Evolutionary conservation across 2,329 filamentous ascomycete species (phyloP).

Genomic region (Sordariomycetes sp.): DNA sequence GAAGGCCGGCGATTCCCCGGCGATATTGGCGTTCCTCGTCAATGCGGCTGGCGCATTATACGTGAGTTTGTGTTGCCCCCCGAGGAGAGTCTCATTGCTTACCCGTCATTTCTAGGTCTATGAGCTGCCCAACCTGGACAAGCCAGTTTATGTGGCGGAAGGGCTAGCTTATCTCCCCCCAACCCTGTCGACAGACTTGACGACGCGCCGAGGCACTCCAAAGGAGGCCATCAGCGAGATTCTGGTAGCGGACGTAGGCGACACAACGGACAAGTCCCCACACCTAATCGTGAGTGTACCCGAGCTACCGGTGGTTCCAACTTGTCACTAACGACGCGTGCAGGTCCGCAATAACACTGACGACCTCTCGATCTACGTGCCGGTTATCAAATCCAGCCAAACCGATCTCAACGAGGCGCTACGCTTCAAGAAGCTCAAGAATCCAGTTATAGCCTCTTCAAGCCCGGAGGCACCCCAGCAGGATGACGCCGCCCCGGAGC

Average conservation of each 20-base stretch:
- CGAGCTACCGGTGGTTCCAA: background rate
- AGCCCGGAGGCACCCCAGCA: background rate
- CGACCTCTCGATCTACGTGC: conserved; percentile 81
- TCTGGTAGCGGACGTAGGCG: conserved; percentile 75
- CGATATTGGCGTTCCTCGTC: conserved; percentile 66
- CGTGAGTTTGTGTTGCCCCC: conserved; percentile 38
- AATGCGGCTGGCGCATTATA: conserved; percentile 63
- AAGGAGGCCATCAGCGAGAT: conserved; percentile 71
- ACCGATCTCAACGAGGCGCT: conserved; percentile 45
- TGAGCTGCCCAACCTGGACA: conserved; percentile 60
- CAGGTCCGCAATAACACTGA: conserved; percentile 69
- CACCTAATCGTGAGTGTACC: conserved; percentile 63
- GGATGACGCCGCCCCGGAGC: conserved; percentile 21
- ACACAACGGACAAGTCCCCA: conserved; percentile 56
- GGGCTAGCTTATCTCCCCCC: conserved; percentile 70
- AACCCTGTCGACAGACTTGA: conserved; percentile 60
- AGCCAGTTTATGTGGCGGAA: conserved; percentile 63
- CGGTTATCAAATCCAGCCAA: conserved; percentile 42
- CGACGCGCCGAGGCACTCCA: conserved; percentile 55
- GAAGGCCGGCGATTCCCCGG: conserved; percentile 25
- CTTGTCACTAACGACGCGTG: background rate
- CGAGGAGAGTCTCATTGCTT: background rate
- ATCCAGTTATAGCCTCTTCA: conserved; percentile 50
- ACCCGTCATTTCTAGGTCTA: conserved; percentile 50
- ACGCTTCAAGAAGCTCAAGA: conserved; percentile 66